Percentiles rank a stretch among this genome's conserved stretches.
These are phyloP conservation scores for Teratosphaeria pseudoeucalypti DNA, from an alignment of 2,329 filamentous ascomycete genomes.

Conservation along the genomic window DNA sequence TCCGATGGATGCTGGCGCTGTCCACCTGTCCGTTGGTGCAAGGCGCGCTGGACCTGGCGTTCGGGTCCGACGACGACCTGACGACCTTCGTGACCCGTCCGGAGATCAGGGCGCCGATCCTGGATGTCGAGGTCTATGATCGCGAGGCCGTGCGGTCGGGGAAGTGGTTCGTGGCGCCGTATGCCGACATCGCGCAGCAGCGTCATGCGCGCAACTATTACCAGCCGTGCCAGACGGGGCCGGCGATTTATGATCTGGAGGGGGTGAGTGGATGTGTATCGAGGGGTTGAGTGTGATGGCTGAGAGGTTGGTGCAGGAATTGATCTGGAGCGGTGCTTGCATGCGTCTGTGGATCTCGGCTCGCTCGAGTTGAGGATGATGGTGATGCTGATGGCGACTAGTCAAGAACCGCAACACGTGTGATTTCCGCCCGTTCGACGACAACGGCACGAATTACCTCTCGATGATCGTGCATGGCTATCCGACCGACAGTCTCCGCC, in stretches of 20 bases:
- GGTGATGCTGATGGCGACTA: neutral
- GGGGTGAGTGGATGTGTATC: neutral
- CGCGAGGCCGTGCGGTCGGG: neutral
- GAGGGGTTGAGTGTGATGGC: neutral
- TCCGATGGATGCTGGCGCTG: neutral
- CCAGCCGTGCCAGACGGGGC: neutral
- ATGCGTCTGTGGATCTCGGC: neutral
- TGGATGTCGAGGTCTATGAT: neutral
- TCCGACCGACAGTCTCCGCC: constrained; percentile 1
- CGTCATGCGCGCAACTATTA: neutral
- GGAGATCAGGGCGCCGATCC: neutral
- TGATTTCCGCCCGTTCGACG: neutral
- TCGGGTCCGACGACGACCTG: neutral
- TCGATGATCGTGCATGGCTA: constrained; percentile 3
- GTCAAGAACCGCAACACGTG: neutral
- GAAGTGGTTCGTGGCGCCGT: constrained; percentile 2
- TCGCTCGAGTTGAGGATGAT: neutral
- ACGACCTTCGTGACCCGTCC: neutral
- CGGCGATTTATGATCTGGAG: neutral
- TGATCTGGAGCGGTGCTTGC: constrained; percentile 1
- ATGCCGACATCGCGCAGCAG: neutral
- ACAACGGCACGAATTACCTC: constrained; percentile 1
- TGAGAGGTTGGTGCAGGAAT: neutral
- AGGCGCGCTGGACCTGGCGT: neutral
- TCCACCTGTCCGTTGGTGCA: neutral